Evolutionary conservation across 768 basidiomycete species (phyloP), one percentile per base, ranked within the genome.

Genomic region (Panaeolus cyanescens): DNA sequence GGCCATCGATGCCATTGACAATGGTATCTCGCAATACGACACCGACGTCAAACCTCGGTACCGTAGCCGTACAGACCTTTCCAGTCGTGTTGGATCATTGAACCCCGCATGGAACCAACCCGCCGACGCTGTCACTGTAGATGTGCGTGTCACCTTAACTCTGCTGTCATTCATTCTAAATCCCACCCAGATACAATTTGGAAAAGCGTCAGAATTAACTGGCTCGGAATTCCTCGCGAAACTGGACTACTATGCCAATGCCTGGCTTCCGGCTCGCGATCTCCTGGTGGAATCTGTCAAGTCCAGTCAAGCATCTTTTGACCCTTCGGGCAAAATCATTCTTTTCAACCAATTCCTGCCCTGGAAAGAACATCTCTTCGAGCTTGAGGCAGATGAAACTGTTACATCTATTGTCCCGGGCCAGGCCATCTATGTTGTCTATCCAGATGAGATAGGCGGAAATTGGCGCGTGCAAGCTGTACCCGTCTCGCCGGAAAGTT

Each of bases 291-390:
- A 78, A 22, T 83, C 83, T 3, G 85, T 89, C 2, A 73, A 88
- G 36, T 73, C 81, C 20, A 80, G 81, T 64, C 86, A 93, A 63
- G 70, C 71, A 54, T 72, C 73, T 10, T 77, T 89, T 37, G 90
- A 98, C 72, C 76, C 87, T 12, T 85, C 77, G 25, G 95, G 95
- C 15, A 86, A 84, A 60, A 87, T 99, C 61, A 77, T 99, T 36
- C 73, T 95, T 2, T 90, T 98, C 66, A 83, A 93, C 58, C 79
- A 83, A 64, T 96, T 87, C 74, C 81, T 87, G 12, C 93, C 95
- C 1, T 96, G 94, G 94, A 96, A 95, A 86, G 95, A 97, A 67
- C 96, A 99, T 72, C 82, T 99, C 10, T 96, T 95, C 72, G 88
- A 92, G 60, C 80, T 96, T 34, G 96, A 98, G 75, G 72, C 75